Evolutionary conservation across 805 yeast genomes (phyloP).

Genomic region (Candida corydali): DNA sequence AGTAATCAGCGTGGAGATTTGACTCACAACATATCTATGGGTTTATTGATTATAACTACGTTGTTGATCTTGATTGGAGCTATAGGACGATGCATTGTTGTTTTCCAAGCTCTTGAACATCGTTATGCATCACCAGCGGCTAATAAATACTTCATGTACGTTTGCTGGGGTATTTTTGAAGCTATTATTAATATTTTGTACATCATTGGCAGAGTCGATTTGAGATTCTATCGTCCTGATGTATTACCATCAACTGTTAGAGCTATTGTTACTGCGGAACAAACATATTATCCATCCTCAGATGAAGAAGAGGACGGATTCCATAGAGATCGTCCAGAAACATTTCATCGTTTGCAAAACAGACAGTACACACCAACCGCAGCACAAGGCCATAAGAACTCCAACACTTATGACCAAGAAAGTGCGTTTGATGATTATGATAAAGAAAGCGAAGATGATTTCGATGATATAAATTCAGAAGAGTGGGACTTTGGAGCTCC

Average conservation of each 20-base stretch:
- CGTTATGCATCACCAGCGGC: slow-evolving; percentile 18
- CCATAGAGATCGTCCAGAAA: slow-evolving; percentile 11
- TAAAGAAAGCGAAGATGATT: not conserved
- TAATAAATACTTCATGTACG: slow-evolving; percentile 58
- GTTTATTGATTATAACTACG: slow-evolving; percentile 46
- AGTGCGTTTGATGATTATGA: slow-evolving; percentile 1
- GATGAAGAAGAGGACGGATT: slow-evolving; percentile 21
- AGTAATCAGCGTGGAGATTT: slow-evolving; percentile 39
- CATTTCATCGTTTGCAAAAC: slow-evolving; percentile 5
- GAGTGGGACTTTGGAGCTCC: slow-evolving; percentile 9
- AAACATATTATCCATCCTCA: slow-evolving; percentile 26
- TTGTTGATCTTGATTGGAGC: slow-evolving; percentile 49
- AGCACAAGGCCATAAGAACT: not conserved
- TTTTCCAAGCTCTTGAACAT: slow-evolving; percentile 17
- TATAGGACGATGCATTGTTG: slow-evolving; percentile 37
- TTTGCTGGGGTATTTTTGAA: slow-evolving; percentile 68
- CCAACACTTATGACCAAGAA: not conserved
- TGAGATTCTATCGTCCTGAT: slow-evolving; percentile 80
- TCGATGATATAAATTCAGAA: slow-evolving; percentile 6
- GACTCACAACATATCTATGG: slow-evolving; percentile 51
- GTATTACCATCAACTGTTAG: slow-evolving; percentile 38
- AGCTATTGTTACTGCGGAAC: slow-evolving; percentile 40
- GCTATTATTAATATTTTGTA: slow-evolving; percentile 52
- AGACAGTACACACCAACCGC: not conserved
- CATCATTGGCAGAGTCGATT: slow-evolving; percentile 62